Base-by-base conservation (phyloP, 495 filamentous ascomycete species). In the Penicillium simplicissimum region DNA sequence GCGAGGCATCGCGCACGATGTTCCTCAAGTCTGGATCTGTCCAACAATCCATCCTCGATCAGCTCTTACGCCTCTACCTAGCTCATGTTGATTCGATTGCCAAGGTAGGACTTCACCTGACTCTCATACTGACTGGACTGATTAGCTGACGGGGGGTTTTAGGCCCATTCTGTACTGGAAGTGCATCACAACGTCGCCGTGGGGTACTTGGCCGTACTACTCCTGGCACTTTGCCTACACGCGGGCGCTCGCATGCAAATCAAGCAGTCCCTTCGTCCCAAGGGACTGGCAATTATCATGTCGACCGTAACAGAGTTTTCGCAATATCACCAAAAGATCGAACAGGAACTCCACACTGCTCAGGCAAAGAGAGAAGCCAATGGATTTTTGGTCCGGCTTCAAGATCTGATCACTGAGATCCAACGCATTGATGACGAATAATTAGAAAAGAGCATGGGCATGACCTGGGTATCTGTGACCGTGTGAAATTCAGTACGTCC, bases 281-380 rank as follows among this genome's bases (percentile, higher is more conserved):
- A 81, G 45, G 88, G 78, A 13, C 74, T 97, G 4, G 71, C 79
- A 14, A 74, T 84, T 17, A 73, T 97, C 21, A 70, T 95, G n/a
- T 84, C 85, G n/a, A 90, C 89, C 7, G 84, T 96, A 21, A 86
- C 89, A 58, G 92, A 97, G 67, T 98, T 98, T 61, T 82, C 96
- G 60, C 78, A 81, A 38, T 87, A 92, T 71, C 84, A 97, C 69
- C 81, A 84, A 67, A 86, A 86, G 65, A 90, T 93, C 40, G 93
- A 96, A 62, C 70, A 71, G 33, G 75, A 74, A 37, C 59, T 64
- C 19, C 57, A 65, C 17, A 36, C 64, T 19, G 53, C 58, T 13
- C 71, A 74, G 8, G 45, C 63, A 17, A 63, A 68, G 35, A 63
- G 55, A 9, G 69, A 76, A 51, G 36, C 78, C 64, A 78, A 70